Percentiles rank a stretch among this genome's conserved stretches.
Conservation (phyloP, 2,329 filamentous ascomycete genomes). For the Aspergillus brunneoviolaceus region DNA sequence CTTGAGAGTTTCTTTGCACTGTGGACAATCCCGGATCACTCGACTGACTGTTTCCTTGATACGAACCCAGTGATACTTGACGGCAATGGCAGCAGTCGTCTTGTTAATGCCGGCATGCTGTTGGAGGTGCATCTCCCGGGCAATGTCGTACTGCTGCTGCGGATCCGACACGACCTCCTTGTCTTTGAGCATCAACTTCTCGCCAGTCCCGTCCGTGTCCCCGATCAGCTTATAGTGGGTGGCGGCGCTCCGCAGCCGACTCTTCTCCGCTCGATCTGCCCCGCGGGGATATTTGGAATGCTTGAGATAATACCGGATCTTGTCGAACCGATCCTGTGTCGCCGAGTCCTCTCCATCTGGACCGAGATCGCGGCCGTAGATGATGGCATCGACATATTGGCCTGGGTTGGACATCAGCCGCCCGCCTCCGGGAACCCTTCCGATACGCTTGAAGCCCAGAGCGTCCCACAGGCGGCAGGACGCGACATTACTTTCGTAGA, state of each 20-base stretch:
- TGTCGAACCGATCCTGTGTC: conserved; percentile 96
- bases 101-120: conserved; percentile 96
- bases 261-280: conserved; percentile 93
- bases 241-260: conserved; percentile 84
- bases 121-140: conserved; percentile 69
- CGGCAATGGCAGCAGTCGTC: conserved; percentile 89
- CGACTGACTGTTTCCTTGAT: conserved; percentile 97
- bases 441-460: conserved; percentile 88
- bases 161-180: conserved; percentile 96
- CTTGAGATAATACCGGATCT: conserved; percentile 96
- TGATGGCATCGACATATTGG: conserved; percentile 71
- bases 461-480: conserved; percentile 91
- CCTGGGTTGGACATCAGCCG: conserved; percentile 68
- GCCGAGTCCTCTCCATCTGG: conserved; percentile 76
- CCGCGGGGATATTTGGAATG: conserved; percentile 90
- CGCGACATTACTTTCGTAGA: conserved; percentile 90
- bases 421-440: conserved; percentile 72
- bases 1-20: conserved; percentile 81
- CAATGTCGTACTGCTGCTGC: conserved; percentile 85
- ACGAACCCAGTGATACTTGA: conserved; percentile 94
- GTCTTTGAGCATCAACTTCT: conserved; percentile 92
- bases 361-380: conserved; percentile 66
- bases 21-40: conserved; percentile 85
- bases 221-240: conserved; percentile 85
- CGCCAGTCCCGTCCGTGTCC: conserved; percentile 50